Conservation (phyloP, 1,284 basidiomycete genomes). For the Waitea zeae region DNA sequence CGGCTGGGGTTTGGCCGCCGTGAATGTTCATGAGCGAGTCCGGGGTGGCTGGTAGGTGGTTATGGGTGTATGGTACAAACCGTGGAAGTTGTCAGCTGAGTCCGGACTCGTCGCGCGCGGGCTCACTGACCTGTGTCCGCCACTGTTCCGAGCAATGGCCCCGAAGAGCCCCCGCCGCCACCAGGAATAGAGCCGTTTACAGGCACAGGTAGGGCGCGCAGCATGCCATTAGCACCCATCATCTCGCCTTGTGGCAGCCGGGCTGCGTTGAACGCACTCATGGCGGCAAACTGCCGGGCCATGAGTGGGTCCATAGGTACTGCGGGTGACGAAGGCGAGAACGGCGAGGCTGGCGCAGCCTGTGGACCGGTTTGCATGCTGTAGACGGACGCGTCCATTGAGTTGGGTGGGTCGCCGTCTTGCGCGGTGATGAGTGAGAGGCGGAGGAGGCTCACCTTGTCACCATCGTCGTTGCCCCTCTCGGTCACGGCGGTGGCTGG, state of each 20-base stretch:
- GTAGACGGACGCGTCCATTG: constrained; percentile 12
- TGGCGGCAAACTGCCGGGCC: constrained; percentile 65
- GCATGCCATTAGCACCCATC: not conserved
- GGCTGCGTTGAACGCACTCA: constrained; percentile 43
- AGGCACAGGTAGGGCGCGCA: not conserved
- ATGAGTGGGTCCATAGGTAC: no score
- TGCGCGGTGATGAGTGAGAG: no score
- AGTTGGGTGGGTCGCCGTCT: not conserved
- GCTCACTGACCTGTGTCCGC: not conserved
- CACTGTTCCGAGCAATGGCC: not conserved
- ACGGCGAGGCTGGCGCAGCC: constrained; percentile 7
- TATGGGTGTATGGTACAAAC: constrained; percentile 12
- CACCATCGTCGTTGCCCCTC: no score
- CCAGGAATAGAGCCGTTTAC: not conserved
- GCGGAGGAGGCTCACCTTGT: no score
- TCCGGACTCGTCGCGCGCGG: constrained; percentile 6
- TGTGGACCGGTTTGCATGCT: constrained; percentile 16
- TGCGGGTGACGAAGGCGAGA: no score
- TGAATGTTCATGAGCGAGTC: constrained; percentile 17
- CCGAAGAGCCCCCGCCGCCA: not conserved
- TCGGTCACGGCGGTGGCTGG: no score
- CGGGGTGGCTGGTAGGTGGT: constrained; percentile 22
- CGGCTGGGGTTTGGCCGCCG: constrained; percentile 12
- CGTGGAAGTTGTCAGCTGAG: constrained; percentile 5
- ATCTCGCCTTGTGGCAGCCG: constrained; percentile 24